A percentile compares a stretch with the other conserved stretches of the same genome.
Conservation (phyloP, 306 rosid genomes). For the Quercus parvula region DNA sequence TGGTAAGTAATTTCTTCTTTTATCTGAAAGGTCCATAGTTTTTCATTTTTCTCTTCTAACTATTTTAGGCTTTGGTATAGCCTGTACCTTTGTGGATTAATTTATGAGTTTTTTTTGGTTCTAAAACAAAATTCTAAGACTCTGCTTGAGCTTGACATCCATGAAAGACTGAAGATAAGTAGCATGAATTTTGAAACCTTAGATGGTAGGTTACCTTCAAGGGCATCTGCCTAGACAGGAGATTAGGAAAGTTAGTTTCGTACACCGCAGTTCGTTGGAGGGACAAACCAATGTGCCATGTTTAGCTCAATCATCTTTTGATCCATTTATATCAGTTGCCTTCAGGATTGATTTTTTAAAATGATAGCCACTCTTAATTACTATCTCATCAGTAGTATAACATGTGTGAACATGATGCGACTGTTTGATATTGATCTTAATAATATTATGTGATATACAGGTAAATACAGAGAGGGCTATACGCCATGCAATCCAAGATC, state of each 20-base stretch:
- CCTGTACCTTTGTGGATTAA: not conserved
- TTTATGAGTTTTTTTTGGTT: not conserved
- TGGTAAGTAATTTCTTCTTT: constrained; percentile 44
- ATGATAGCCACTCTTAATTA: not conserved
- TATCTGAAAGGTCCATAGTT: not conserved
- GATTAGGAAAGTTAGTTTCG: not conserved
- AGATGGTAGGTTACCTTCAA: not conserved
- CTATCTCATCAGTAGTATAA: not conserved
- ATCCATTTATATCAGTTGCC: not conserved
- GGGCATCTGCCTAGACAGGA: not conserved
- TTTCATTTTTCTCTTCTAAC: not conserved
- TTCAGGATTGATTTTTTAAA: not conserved
- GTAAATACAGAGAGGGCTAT: constrained; percentile 97
- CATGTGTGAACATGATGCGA: not conserved
- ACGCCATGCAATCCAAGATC: constrained; percentile 95
- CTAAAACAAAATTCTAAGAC: not conserved
- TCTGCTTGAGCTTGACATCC: not conserved
- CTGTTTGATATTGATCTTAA: constrained; percentile 14
- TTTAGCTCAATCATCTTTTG: not conserved
- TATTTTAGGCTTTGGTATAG: not conserved
- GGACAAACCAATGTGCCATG: not conserved
- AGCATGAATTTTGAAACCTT: not conserved
- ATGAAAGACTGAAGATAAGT: not conserved
- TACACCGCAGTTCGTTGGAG: not conserved
- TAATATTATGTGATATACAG: constrained; percentile 36